These are phyloP conservation scores for Aspergillus funiculosus DNA, from an alignment of 495 filamentous ascomycete species.

Conservation along the genomic window DNA sequence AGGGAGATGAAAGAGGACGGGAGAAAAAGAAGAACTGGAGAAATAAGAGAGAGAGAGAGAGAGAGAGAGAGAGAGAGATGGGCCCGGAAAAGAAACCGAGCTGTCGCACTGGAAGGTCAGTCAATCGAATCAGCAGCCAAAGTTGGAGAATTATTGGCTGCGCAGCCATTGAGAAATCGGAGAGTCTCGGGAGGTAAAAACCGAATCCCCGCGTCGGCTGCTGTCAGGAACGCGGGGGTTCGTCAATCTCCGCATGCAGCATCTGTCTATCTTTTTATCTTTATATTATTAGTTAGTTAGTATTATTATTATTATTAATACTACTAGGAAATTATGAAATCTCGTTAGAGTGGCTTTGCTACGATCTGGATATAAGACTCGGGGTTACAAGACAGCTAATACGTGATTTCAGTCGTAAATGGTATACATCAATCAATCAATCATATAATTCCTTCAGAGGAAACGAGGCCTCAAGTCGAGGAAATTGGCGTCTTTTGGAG, in stretches of 20 bases:
- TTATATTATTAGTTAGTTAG: conserved; percentile 5
- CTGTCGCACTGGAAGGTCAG: not conserved
- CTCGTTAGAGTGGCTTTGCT: no score
- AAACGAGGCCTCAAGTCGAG: no score
- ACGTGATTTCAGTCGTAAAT: no score
- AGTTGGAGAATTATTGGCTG: not conserved
- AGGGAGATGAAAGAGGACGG: no score
- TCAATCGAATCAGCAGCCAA: not conserved
- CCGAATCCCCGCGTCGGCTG: conserved; percentile 4
- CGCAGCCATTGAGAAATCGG: not conserved
- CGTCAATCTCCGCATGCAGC: not conserved
- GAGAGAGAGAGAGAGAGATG: conserved; percentile 13
- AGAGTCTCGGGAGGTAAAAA: conserved; percentile 8
- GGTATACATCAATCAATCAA: no score
- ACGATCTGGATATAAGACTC: no score
- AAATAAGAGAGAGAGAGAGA: conserved; percentile 14
- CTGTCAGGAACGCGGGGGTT: conserved; percentile 10
- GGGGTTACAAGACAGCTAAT: no score
- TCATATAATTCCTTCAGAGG: no score
- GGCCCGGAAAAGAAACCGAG: conserved; percentile 11
- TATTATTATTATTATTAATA: conserved; percentile 5
- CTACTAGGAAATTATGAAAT: not conserved
- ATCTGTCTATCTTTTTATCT: not conserved
- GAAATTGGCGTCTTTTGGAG: no score
- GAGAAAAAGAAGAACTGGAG: not conserved